Percentiles rank a stretch among this genome's conserved stretches.
Evolutionary conservation across 2,329 filamentous ascomycete species (phyloP).

Genomic region (Ceratocystis cacaofunesta): DNA sequence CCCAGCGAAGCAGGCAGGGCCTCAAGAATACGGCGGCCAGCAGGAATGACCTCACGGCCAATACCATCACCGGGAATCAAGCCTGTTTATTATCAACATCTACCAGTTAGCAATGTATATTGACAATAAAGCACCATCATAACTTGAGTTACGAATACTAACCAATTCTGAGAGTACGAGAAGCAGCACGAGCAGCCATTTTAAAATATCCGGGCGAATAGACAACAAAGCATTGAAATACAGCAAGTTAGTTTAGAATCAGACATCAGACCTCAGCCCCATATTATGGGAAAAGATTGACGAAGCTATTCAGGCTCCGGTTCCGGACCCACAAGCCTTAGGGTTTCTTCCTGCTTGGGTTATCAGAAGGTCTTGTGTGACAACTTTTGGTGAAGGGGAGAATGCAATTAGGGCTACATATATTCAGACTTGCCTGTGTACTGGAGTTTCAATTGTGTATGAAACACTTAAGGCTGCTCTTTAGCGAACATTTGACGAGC

Average conservation of each 20-base stretch:
- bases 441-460: background rate
- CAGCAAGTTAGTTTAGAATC: background rate
- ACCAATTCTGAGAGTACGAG: slow-evolving; percentile 48
- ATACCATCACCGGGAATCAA: slow-evolving; percentile 98
- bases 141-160: slow-evolving; percentile 22
- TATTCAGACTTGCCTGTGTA: background rate
- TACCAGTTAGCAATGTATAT: background rate
- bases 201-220: slow-evolving; percentile 18
- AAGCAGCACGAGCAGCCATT: slow-evolving; percentile 43
- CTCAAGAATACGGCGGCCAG: slow-evolving; percentile 81
- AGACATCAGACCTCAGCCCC: background rate
- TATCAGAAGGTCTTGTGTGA: too few relatives aligned
- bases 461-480: background rate
- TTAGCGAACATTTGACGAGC: background rate
- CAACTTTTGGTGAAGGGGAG: background rate
- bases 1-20: slow-evolving; percentile 80
- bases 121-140: background rate
- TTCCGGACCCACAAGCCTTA: slow-evolving; percentile 1
- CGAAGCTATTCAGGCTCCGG: slow-evolving; percentile 5
- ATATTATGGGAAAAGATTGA: slow-evolving; percentile 3
- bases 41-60: slow-evolving; percentile 93
- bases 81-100: slow-evolving; percentile 35
- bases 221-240: background rate
- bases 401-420: background rate
- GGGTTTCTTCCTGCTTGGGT: background rate